Percentiles rank a stretch among this genome's conserved stretches.
Conservation (phyloP, 768 basidiomycete species). For the Obba rivulosa region DNA sequence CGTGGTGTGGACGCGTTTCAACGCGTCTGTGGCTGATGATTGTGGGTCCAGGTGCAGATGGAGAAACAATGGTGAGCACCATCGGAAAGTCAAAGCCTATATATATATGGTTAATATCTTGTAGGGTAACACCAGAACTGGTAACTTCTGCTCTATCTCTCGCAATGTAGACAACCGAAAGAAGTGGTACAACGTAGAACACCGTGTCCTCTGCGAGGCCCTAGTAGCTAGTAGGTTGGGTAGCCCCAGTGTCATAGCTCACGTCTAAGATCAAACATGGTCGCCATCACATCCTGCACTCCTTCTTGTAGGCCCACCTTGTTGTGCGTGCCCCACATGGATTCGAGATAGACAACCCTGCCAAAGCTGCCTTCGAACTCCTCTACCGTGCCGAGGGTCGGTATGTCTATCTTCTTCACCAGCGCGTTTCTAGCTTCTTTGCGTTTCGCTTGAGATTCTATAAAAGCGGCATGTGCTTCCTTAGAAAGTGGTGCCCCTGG, state of each 20-base stretch:
- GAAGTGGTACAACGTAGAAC: too few species aligned
- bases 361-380: slow-evolving; percentile 40
- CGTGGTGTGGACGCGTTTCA: too few species aligned
- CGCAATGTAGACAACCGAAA: too few species aligned
- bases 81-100: too few species aligned
- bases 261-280: slow-evolving; percentile 19
- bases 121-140: too few species aligned
- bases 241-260: not conserved
- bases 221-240: too few species aligned
- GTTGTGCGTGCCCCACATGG: slow-evolving; percentile 53
- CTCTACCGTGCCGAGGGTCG: slow-evolving; percentile 46
- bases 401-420: slow-evolving; percentile 40
- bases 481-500: slow-evolving; percentile 21
- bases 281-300: slow-evolving; percentile 52
- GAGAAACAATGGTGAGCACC: too few species aligned
- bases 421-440: slow-evolving; percentile 36
- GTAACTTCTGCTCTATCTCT: too few species aligned
- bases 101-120: too few species aligned
- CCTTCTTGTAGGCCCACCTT: slow-evolving; percentile 58
- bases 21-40: too few species aligned
- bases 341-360: slow-evolving; percentile 54
- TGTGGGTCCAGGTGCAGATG: too few species aligned
- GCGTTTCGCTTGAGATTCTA: slow-evolving; percentile 35
- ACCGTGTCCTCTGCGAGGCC: too few species aligned
- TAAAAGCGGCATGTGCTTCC: slow-evolving; percentile 43